These are phyloP conservation scores for Sisymbrium irio DNA, from an alignment of 345 rosid species.

Conservation along the genomic window DNA sequence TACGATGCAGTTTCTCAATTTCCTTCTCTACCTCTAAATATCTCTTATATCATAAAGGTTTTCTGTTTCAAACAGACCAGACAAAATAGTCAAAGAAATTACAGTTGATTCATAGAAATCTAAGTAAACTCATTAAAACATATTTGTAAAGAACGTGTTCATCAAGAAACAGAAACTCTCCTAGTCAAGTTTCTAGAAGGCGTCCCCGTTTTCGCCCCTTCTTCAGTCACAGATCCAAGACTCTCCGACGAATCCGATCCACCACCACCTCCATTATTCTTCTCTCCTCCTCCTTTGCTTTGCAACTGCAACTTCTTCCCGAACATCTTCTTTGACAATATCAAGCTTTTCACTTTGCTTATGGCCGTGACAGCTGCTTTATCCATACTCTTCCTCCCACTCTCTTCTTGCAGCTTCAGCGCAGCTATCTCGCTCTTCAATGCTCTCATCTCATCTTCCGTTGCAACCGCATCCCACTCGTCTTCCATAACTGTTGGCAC, in stretches of 20 bases:
- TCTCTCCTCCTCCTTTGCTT: conserved; percentile 27
- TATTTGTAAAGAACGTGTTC: neutral
- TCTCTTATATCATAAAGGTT: neutral
- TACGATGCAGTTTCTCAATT: neutral
- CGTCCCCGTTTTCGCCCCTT: conserved; percentile 50
- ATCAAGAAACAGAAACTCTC: conserved; percentile 71
- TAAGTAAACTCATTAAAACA: conserved; percentile 15
- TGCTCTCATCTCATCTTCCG: conserved; percentile 71
- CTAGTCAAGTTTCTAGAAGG: conserved; percentile 57
- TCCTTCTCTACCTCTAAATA: neutral
- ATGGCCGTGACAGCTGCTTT: conserved; percentile 38
- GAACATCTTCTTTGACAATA: conserved; percentile 66
- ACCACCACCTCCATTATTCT: conserved; percentile 58
- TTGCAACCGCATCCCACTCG: conserved; percentile 79
- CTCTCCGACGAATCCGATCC: conserved; percentile 85
- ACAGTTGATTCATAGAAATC: conserved; percentile 18
- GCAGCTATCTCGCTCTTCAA: conserved; percentile 65
- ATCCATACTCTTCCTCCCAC: conserved; percentile 44
- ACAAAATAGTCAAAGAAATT: conserved; percentile 5
- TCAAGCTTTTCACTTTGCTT: conserved; percentile 63
- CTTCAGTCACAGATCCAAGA: conserved; percentile 54
- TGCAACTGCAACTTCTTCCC: conserved; percentile 36
- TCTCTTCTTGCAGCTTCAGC: conserved; percentile 43
- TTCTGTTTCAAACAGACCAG: neutral
- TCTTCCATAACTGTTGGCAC: conserved; percentile 64